Conservation (phyloP, 306 rosid genomes). For the Pterocarpus macrocarpus region DNA sequence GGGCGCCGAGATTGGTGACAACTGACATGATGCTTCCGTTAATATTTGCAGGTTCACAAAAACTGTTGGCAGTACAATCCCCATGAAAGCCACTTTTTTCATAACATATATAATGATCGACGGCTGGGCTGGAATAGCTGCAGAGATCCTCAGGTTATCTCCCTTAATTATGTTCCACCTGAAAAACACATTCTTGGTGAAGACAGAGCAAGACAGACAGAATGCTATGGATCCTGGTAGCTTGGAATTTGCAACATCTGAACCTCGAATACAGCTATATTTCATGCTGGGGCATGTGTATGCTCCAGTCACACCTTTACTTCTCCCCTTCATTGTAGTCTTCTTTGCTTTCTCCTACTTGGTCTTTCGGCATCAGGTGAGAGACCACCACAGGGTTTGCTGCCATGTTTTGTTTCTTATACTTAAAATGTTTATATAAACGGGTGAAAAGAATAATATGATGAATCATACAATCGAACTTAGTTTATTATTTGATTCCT, state of each 20-base stretch:
- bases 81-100: constrained; percentile 97
- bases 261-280: constrained; percentile 91
- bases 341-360: constrained; percentile 85
- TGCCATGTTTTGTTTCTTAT: constrained; percentile 15
- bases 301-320: constrained; percentile 83
- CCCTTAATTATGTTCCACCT: constrained; percentile 74
- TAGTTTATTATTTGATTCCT: constrained; percentile 16
- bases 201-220: constrained; percentile 83
- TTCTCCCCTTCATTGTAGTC: constrained; percentile 85
- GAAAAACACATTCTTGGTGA: constrained; percentile 86
- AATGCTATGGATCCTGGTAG: constrained; percentile 88
- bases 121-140: constrained; percentile 96
- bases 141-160: constrained; percentile 77
- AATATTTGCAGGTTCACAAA: constrained; percentile 68
- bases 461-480: not conserved
- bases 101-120: constrained; percentile 93
- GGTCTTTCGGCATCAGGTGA: constrained; percentile 92
- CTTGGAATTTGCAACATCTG: constrained; percentile 72
- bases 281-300: constrained; percentile 88
- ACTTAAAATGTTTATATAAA: not conserved
- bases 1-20: constrained; percentile 21
- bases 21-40: constrained; percentile 39
- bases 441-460: not conserved
- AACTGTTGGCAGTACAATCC: constrained; percentile 84
- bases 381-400: not conserved